A percentile compares a stretch with the other conserved stretches of the same genome.
Conservation (phyloP, 257 asterid genomes). For the Solanum boliviense region DNA sequence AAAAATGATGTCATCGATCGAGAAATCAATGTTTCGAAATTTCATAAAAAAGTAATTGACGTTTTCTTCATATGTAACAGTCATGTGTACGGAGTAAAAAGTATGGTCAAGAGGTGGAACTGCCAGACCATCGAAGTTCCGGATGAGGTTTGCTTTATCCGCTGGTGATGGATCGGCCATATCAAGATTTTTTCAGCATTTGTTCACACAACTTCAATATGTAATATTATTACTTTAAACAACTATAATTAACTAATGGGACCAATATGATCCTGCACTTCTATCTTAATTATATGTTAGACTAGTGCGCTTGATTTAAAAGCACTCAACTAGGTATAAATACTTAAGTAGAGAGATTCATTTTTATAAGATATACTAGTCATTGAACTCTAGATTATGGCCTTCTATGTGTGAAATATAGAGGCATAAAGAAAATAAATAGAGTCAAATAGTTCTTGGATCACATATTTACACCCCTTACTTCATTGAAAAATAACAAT, state of each 20-base stretch:
- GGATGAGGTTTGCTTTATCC: background rate
- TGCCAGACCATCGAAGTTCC: constrained; percentile 19
- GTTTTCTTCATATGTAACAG: background rate
- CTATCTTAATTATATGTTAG: background rate
- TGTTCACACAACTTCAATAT: background rate
- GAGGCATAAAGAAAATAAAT: too few relatives aligned
- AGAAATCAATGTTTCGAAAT: constrained; percentile 10
- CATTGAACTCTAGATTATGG: too few relatives aligned
- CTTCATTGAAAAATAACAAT: too few relatives aligned
- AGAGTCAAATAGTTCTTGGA: too few relatives aligned
- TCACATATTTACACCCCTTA: too few relatives aligned
- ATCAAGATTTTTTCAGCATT: background rate
- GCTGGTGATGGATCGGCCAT: constrained; percentile 28
- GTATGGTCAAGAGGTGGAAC: constrained; percentile 31
- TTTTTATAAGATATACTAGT: too few relatives aligned
- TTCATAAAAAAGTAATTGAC: background rate
- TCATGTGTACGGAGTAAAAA: constrained; percentile 24
- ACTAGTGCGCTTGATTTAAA: too few relatives aligned
- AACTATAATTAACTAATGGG: background rate
- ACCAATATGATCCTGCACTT: background rate
- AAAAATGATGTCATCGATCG: constrained; percentile 40
- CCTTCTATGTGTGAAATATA: too few relatives aligned
- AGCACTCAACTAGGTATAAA: background rate
- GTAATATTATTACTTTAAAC: too few relatives aligned
- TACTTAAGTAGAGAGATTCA: background rate